Conservation (phyloP, 1,139 yeast genomes). For the Saccharomycopsis crataegensis region DNA sequence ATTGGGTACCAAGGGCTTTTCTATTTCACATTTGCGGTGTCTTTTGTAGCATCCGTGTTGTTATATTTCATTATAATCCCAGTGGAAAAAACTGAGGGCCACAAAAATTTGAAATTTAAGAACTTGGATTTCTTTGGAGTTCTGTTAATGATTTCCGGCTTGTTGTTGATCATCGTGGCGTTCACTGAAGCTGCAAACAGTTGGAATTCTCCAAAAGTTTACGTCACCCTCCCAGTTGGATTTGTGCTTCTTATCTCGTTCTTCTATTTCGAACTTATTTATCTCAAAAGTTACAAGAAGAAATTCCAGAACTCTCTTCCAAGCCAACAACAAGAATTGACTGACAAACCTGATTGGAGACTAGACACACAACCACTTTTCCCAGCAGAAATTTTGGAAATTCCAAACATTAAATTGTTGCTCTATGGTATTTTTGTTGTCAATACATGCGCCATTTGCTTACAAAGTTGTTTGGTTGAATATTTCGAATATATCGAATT, state of each 20-base stretch:
- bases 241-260: constrained; percentile 22
- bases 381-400: constrained; percentile 5
- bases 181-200: constrained; percentile 25
- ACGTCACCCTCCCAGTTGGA: constrained; percentile 26
- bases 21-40: constrained; percentile 27
- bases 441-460: not conserved
- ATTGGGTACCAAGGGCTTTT: constrained; percentile 30
- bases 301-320: not conserved
- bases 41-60: constrained; percentile 20
- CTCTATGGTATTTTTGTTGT: constrained; percentile 3
- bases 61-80: constrained; percentile 22
- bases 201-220: constrained; percentile 24
- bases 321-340: not conserved
- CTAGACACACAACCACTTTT: constrained; percentile 7
- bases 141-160: constrained; percentile 27
- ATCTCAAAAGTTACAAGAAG: not conserved
- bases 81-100: constrained; percentile 22
- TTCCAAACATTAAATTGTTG: constrained; percentile 6
- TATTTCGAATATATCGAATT: constrained; percentile 16
- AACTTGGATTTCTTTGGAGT: constrained; percentile 29
- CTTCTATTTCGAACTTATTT: constrained; percentile 20
- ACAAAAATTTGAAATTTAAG: constrained; percentile 19
- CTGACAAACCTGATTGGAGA: constrained; percentile 4
- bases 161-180: constrained; percentile 26
- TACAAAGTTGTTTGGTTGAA: constrained; percentile 8